Percentiles rank a stretch among this genome's conserved stretches.
phyloP scores from a whole-genome alignment of 2,329 filamentous ascomycete species.

The Huntiella decipiens region DNA sequence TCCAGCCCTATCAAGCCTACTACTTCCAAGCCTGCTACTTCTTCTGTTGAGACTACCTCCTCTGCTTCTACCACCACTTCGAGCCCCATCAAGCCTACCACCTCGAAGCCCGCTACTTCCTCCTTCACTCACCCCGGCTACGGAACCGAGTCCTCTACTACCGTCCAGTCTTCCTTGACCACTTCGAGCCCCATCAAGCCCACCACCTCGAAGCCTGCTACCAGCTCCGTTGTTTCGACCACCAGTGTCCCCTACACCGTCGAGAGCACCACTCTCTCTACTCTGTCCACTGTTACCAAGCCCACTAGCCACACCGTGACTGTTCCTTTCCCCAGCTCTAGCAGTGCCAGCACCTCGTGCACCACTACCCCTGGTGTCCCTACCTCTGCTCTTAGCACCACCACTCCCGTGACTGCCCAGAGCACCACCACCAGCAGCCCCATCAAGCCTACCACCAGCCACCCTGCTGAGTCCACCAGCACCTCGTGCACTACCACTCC shows the following conservation, averaged over 20 bases:
- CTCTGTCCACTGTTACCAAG: not conserved
- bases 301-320: too few species aligned
- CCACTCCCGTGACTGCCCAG: not conserved
- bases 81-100: too few species aligned
- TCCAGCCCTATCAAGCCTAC: not conserved
- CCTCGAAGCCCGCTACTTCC: not conserved
- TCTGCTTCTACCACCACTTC: not conserved
- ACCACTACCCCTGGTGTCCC: not conserved
- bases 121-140: not conserved
- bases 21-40: not conserved
- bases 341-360: not conserved
- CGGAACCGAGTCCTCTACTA: not conserved
- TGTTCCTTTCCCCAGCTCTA: not conserved
- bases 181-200: not conserved
- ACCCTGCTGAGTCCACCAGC: not conserved
- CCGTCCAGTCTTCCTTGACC: not conserved
- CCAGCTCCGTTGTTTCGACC: not conserved
- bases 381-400: not conserved
- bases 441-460: conserved; percentile 1
- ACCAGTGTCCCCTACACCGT: not conserved
- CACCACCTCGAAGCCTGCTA: not conserved
- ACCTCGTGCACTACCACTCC: not conserved
- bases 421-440: not conserved
- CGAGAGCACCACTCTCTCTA: not conserved
- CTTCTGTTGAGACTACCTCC: not conserved